Base-by-base conservation (phyloP, 345 rosid genomes). In the Stellera chamaejasme region DNA sequence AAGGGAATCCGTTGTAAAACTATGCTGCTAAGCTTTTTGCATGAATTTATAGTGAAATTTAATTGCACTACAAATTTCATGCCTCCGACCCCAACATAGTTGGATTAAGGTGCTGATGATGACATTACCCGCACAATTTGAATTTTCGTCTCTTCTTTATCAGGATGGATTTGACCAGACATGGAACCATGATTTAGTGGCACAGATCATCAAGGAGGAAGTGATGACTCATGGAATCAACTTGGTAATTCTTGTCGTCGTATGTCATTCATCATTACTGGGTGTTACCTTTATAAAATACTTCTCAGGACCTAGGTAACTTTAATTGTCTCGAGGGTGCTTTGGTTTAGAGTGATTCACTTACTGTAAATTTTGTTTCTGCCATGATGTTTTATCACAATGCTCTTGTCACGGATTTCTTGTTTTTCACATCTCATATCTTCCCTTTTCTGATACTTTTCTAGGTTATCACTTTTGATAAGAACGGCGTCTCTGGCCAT, bases 161-260 rank as follows among this genome's bases (percentile, higher is more conserved):
- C 75, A 85, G 96, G 96, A 92, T 77, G 96, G 98, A n/a, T 85
- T 88, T 76, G 85, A 78, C 62, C 64, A 75, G 63, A 63, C 59
- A 41, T 88, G 90, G 98, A 76, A 80, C 71, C 84, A 71, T 48
- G 68, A 69, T 63, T 72, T 84, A 57, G n/a, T 88, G 70, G 75
- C 78, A 4, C 48, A 79, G 51, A 70, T 79, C 48, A 75, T 88
- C 46, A 70, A 72, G 62, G 88, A 82, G 60, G 89, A 92, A 82
- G 79, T 79, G 54, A 55, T 54, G 62, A 54, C 46, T 49, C 60
- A 60, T 65, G 71, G 61, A 57, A 82, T 86, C 41, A 77, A 81
- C 56, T 72, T 60, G 75, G 95, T 84, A 76, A 65, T 79, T 60
- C 45, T 65, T 66, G 43, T 4, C 43, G 54, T 61, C 59, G 43